These are phyloP conservation scores for Mycena alexandri DNA, from an alignment of 768 basidiomycete species.

Conservation along the genomic window DNA sequence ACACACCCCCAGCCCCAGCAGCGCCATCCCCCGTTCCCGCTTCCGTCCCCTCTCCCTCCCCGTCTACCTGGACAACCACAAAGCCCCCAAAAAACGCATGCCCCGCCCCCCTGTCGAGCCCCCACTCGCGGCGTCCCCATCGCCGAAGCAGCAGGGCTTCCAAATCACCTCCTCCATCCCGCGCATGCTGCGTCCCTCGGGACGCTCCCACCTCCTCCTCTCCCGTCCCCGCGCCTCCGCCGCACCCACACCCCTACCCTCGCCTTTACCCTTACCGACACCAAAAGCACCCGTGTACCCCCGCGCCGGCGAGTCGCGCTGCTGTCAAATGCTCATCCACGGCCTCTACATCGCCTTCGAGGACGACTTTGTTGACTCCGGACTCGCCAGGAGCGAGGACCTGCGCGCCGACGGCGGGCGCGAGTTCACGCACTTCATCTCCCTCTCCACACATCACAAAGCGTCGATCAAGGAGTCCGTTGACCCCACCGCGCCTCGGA, in stretches of 20 bases:
- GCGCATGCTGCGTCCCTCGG: slow-evolving; percentile 25
- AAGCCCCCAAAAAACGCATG: slow-evolving; percentile 4
- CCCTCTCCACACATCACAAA: slow-evolving; percentile 34
- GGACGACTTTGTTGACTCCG: slow-evolving; percentile 37
- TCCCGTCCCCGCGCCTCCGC: not conserved
- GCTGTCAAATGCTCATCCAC: slow-evolving; percentile 38
- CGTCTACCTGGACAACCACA: slow-evolving; percentile 32
- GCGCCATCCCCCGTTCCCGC: slow-evolving; percentile 25
- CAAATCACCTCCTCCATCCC: slow-evolving; percentile 23
- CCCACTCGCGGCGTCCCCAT: not conserved
- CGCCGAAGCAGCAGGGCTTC: slow-evolving; percentile 13
- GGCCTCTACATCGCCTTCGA: slow-evolving; percentile 42
- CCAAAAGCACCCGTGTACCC: too few species aligned
- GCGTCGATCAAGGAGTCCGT: too few species aligned
- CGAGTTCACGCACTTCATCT: slow-evolving; percentile 36
- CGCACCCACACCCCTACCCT: not conserved
- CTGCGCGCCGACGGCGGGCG: slow-evolving; percentile 33
- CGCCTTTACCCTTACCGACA: too few species aligned
- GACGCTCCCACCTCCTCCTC: slow-evolving; percentile 13
- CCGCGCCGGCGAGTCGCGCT: slow-evolving; percentile 35
- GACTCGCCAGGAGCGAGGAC: slow-evolving; percentile 19
- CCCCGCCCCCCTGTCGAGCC: slow-evolving; percentile 19
- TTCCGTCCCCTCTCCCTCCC: slow-evolving; percentile 36
- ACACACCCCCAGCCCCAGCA: slow-evolving; percentile 1
- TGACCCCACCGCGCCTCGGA: too few species aligned